Conservation (phyloP, 2,329 filamentous ascomycete genomes). For the Colletotrichum siamense region DNA sequence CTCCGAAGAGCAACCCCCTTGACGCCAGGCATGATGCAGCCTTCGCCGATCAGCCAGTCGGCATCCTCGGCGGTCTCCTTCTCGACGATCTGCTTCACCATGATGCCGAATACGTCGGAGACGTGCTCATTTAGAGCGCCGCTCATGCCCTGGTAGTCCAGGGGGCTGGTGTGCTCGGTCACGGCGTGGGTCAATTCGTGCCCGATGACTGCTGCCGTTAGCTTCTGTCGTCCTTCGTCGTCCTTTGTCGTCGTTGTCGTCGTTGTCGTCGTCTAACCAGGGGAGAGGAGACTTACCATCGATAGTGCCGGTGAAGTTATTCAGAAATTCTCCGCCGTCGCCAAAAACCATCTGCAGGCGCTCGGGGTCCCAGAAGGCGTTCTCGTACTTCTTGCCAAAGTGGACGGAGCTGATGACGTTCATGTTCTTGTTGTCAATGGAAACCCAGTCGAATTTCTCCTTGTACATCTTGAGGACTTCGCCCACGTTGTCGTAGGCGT, state of each 20-base stretch:
- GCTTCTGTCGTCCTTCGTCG: not conserved
- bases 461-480: slow-evolving; percentile 55
- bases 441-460: slow-evolving; percentile 54
- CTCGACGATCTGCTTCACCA: slow-evolving; percentile 59
- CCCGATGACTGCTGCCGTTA: slow-evolving; percentile 45
- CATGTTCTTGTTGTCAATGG: slow-evolving; percentile 56
- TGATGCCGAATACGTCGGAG: slow-evolving; percentile 62
- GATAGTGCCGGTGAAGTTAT: slow-evolving; percentile 55
- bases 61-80: slow-evolving; percentile 49
- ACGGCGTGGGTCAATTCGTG: slow-evolving; percentile 64
- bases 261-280: not conserved
- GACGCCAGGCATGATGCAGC: slow-evolving; percentile 54
- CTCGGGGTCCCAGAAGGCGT: slow-evolving; percentile 59
- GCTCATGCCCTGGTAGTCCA: slow-evolving; percentile 56
- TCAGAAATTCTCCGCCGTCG: slow-evolving; percentile 57
- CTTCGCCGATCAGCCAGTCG: slow-evolving; percentile 62
- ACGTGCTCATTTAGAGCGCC: slow-evolving; percentile 64
- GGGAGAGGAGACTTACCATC: slow-evolving; percentile 39
- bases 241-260: not conserved
- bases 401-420: slow-evolving; percentile 59
- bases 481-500: slow-evolving; percentile 56
- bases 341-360: slow-evolving; percentile 61
- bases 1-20: slow-evolving; percentile 57
- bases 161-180: slow-evolving; percentile 53
- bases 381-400: slow-evolving; percentile 54